Evolutionary conservation across 1,139 yeast species (phyloP).

Genomic region (Hanseniaspora uvarum): DNA sequence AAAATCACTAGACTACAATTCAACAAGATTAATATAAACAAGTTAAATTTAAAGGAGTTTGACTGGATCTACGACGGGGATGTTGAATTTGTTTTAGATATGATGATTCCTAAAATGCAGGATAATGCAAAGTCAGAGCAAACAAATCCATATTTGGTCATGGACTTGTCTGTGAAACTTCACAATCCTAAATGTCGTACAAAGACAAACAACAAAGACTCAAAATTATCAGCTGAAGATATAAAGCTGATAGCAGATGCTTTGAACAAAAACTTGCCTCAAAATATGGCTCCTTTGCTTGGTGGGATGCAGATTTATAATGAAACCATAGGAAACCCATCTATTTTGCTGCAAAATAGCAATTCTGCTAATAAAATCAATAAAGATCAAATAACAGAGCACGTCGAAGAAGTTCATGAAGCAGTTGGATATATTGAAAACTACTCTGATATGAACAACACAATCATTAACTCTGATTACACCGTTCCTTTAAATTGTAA

Average conservation of each 20-base stretch:
- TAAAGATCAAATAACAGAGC: not conserved
- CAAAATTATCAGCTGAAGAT: slow-evolving; percentile 14
- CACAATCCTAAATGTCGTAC: slow-evolving; percentile 13
- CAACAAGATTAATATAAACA: slow-evolving; percentile 50
- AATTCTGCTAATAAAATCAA: not conserved
- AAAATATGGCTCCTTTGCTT: not conserved
- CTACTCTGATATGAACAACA: slow-evolving; percentile 31
- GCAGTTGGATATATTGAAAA: slow-evolving; percentile 2
- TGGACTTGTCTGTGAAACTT: slow-evolving; percentile 21
- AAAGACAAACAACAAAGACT: not conserved
- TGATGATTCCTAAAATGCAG: slow-evolving; percentile 45
- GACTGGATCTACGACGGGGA: slow-evolving; percentile 65
- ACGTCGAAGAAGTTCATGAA: not conserved
- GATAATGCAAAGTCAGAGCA: not conserved
- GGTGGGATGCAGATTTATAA: slow-evolving; percentile 16
- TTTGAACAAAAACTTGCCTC: slow-evolving; percentile 4
- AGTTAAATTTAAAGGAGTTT: slow-evolving; percentile 34
- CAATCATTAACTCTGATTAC: slow-evolving; percentile 1
- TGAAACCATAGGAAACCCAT: slow-evolving; percentile 36
- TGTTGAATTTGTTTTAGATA: slow-evolving; percentile 60
- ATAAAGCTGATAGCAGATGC: slow-evolving; percentile 14
- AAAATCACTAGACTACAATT: slow-evolving; percentile 52
- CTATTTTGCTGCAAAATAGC: not conserved
- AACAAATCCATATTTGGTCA: slow-evolving; percentile 11
- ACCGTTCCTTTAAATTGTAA: slow-evolving; percentile 12